Percentiles rank a stretch among this genome's conserved stretches.
phyloP scores from a whole-genome alignment of 306 rosid species.

The Prunus padus region DNA sequence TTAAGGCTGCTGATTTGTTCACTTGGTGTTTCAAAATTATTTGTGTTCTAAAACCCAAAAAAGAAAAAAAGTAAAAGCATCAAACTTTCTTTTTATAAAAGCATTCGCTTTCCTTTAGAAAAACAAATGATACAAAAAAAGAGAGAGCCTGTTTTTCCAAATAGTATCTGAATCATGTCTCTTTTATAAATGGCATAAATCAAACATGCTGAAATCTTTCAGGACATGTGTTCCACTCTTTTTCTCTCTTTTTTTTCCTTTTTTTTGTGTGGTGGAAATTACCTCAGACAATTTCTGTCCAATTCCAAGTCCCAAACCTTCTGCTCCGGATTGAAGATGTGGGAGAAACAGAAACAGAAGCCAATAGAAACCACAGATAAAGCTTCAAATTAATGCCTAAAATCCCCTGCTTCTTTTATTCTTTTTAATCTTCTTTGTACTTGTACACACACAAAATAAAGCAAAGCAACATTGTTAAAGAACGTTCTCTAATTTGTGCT shows the following conservation, averaged over 20 bases:
- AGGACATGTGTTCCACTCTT: neutral
- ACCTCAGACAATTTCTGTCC: neutral
- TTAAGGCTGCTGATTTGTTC: no score
- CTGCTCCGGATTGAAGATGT: constrained; percentile 2
- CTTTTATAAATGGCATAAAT: constrained; percentile 8
- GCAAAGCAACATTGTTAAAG: neutral
- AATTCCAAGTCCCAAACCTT: neutral
- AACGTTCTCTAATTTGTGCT: constrained; percentile 3
- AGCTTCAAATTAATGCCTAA: neutral
- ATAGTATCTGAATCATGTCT: no score
- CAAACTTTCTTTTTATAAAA: neutral
- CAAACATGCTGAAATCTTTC: constrained; percentile 10
- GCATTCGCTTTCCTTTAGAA: neutral
- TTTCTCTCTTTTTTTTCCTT: neutral
- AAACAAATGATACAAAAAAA: neutral
- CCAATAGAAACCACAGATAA: neutral
- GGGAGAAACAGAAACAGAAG: constrained; percentile 7
- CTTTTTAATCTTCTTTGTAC: neutral
- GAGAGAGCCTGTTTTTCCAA: neutral
- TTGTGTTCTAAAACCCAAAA: neutral
- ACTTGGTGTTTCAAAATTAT: no score
- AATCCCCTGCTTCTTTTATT: neutral
- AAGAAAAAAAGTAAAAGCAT: neutral
- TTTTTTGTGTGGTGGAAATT: neutral
- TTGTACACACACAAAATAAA: neutral